phyloP scores from a whole-genome alignment of 225 moss, liverwort and hornwort genomes.

The Bryum argenteum region DNA sequence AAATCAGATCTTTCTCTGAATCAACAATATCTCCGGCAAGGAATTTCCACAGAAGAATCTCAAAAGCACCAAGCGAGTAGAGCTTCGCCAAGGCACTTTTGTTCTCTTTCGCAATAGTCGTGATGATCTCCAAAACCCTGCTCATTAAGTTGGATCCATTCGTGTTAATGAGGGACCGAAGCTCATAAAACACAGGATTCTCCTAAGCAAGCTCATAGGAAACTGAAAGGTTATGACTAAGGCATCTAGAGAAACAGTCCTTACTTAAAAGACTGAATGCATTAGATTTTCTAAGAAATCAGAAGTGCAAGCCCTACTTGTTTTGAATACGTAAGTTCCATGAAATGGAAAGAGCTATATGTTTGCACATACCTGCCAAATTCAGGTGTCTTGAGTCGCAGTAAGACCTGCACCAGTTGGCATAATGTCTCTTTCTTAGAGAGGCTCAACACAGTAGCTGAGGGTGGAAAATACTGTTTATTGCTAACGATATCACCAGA shows the following conservation, averaged over 20 bases:
- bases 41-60: constrained; percentile 96
- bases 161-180: neutral
- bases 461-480: constrained; percentile 77
- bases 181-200: neutral
- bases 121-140: constrained; percentile 84
- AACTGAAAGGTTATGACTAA: neutral
- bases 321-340: neutral
- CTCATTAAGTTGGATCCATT: constrained; percentile 21
- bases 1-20: constrained; percentile 71
- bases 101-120: constrained; percentile 74
- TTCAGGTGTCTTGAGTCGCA: constrained; percentile 87
- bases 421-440: constrained; percentile 83
- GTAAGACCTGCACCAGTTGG: constrained; percentile 85
- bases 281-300: neutral
- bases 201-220: neutral
- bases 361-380: constrained; percentile 68
- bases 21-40: constrained; percentile 82
- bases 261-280: neutral
- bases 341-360: constrained; percentile 13
- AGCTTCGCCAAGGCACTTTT: constrained; percentile 78
- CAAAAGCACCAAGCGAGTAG: constrained; percentile 94
- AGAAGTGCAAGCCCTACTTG: neutral
- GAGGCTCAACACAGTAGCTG: constrained; percentile 78
- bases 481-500: constrained; percentile 77
- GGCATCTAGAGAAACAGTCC: neutral